Evolutionary conservation across 768 basidiomycete species (phyloP).

Genomic region (Mycena sanguinolenta): DNA sequence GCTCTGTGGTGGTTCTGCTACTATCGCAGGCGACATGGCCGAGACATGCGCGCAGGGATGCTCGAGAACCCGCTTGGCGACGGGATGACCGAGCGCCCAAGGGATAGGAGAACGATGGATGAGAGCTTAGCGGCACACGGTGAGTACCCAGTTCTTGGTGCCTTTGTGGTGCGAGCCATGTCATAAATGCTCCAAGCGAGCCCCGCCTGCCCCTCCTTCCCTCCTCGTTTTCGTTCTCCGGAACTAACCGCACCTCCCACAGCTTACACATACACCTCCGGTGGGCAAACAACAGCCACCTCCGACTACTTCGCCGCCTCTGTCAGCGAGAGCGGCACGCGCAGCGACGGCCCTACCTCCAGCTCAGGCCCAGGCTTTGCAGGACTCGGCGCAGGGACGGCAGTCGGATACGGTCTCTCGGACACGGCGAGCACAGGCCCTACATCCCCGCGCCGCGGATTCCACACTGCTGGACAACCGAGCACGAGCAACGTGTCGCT

Average conservation of each 20-base stretch:
- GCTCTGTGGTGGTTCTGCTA: constrained; percentile 22
- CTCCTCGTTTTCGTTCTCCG: neutral
- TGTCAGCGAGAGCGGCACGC: constrained; percentile 13
- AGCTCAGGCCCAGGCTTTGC: too few species aligned
- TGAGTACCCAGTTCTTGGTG: neutral
- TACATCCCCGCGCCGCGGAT: constrained; percentile 19
- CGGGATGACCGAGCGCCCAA: neutral
- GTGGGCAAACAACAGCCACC: neutral
- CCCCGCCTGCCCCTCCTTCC: too few species aligned
- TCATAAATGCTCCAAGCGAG: too few species aligned
- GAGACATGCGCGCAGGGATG: neutral
- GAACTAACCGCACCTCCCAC: neutral
- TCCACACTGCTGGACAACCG: constrained; percentile 30
- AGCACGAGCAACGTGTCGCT: constrained; percentile 23
- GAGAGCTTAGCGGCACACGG: constrained; percentile 16
- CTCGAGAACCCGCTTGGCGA: neutral
- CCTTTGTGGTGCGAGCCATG: neutral
- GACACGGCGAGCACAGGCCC: constrained; percentile 9
- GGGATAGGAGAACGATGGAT: constrained; percentile 6
- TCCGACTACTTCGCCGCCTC: constrained; percentile 21
- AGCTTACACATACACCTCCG: constrained; percentile 17
- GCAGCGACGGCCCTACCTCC: constrained; percentile 3
- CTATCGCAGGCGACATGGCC: neutral
- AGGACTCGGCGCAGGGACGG: constrained; percentile 20
- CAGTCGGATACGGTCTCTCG: neutral